Conservation (phyloP, 768 basidiomycete genomes). For the Tulasnella sp. region DNA sequence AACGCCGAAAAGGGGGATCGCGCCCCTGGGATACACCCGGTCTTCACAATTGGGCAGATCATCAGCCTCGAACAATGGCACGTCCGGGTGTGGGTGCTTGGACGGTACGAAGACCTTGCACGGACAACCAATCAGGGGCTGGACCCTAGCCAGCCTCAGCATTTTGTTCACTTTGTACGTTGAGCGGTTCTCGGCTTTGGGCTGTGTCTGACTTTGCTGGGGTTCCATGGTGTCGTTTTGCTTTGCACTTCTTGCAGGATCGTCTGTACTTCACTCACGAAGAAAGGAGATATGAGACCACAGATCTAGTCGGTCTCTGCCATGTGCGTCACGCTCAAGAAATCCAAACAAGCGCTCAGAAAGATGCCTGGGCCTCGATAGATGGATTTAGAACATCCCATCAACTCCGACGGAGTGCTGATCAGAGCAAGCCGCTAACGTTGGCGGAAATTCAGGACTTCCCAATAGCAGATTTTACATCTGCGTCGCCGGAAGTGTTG, state of each 20-base stretch:
- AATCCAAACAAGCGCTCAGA: not conserved
- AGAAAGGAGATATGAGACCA: not conserved
- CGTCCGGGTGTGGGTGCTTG: constrained; percentile 6
- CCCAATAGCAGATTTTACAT: not conserved
- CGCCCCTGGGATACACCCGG: not conserved
- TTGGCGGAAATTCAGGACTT: not conserved
- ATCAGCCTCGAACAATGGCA: constrained; percentile 12
- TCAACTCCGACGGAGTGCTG: not conserved
- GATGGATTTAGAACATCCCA: constrained; percentile 7
- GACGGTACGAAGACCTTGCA: constrained; percentile 21
- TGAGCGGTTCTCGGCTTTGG: not conserved
- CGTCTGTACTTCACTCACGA: constrained; percentile 16
- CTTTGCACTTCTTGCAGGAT: not conserved
- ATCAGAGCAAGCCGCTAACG: not conserved
- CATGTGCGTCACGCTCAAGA: constrained; percentile 19
- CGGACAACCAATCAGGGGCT: constrained; percentile 13
- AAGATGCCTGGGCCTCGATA: not conserved
- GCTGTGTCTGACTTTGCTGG: not conserved
- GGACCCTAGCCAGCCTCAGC: not conserved
- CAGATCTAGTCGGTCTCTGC: constrained; percentile 11
- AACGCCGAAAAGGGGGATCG: not conserved
- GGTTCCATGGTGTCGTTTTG: not conserved
- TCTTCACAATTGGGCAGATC: constrained; percentile 21
- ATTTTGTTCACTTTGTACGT: constrained; percentile 4
- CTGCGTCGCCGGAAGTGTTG: not conserved